Percentiles rank a stretch among this genome's conserved stretches.
phyloP scores from a whole-genome alignment of 805 yeast genomes.

The Suhomyces sp. region DNA sequence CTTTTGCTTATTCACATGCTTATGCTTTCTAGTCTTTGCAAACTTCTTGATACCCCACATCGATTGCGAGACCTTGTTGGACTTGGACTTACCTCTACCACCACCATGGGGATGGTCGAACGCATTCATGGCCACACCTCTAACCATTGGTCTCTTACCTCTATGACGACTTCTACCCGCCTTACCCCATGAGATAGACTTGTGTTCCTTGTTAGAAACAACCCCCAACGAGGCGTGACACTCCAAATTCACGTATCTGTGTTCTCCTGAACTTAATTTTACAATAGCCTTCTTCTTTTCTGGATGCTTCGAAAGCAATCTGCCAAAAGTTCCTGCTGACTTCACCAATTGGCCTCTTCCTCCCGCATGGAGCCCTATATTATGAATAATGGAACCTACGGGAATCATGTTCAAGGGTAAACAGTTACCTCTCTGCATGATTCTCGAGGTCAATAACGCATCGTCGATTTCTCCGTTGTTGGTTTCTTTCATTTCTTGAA shows the following conservation, averaged over 20 bases:
- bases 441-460: constrained; percentile 81
- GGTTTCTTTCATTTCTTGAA: constrained; percentile 62
- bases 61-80: constrained; percentile 88
- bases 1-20: constrained; percentile 77
- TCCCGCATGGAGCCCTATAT: constrained; percentile 69
- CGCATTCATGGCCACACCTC: constrained; percentile 98
- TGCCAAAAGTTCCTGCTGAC: constrained; percentile 92
- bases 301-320: constrained; percentile 76
- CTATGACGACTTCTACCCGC: constrained; percentile 93
- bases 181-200: constrained; percentile 85
- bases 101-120: constrained; percentile 99
- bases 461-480: constrained; percentile 86
- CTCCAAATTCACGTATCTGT: constrained; percentile 79
- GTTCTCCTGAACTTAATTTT: constrained; percentile 88
- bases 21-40: constrained; percentile 90
- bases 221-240: constrained; percentile 94
- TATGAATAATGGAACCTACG: constrained; percentile 88
- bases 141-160: constrained; percentile 91
- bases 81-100: constrained; percentile 99
- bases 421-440: constrained; percentile 92
- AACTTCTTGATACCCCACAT: constrained; percentile 98
- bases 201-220: constrained; percentile 91
- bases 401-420: constrained; percentile 91
- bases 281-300: constrained; percentile 72
- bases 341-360: constrained; percentile 88